Percentiles rank a stretch among this genome's conserved stretches.
These are phyloP conservation scores for Sungouiozyma intestinalis DNA, from an alignment of 805 yeast species.

Conservation along the genomic window DNA sequence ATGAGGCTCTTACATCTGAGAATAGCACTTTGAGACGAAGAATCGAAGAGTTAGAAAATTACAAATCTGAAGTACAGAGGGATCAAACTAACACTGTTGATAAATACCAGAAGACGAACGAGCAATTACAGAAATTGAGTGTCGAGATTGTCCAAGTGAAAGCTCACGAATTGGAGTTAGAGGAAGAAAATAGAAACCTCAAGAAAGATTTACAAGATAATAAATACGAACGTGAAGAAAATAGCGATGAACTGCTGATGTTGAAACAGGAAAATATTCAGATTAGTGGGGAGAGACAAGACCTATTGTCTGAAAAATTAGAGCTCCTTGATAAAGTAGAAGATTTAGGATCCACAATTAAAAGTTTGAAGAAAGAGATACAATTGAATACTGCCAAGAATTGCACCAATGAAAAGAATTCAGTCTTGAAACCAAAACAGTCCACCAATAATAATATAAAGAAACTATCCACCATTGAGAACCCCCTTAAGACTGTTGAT, in stretches of 20 bases:
- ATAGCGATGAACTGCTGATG: conserved; percentile 9
- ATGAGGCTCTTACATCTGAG: conserved; percentile 24
- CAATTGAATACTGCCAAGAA: neutral
- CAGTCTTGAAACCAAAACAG: neutral
- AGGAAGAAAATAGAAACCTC: conserved; percentile 20
- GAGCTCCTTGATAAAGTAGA: conserved; percentile 20
- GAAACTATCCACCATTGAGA: neutral
- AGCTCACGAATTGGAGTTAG: conserved; percentile 20
- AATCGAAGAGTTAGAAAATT: conserved; percentile 11
- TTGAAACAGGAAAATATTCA: conserved; percentile 13
- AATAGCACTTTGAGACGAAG: conserved; percentile 18
- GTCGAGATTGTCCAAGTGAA: conserved; percentile 23
- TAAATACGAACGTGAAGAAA: conserved; percentile 12
- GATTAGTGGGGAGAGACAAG: conserved; percentile 15
- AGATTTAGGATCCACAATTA: conserved; percentile 10
- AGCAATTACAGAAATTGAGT: conserved; percentile 25
- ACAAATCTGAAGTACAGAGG: conserved; percentile 10
- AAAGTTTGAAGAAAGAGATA: conserved; percentile 10
- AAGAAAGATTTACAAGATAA: conserved; percentile 13
- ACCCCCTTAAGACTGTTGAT: too few species aligned
- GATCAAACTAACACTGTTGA: conserved; percentile 12
- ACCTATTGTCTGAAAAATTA: conserved; percentile 14
- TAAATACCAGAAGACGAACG: conserved; percentile 15
- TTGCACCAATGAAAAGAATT: neutral
- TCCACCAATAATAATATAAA: too few species aligned